Base-by-base conservation (phyloP, 106 monocot species). In the Iris macrosiphon region DNA sequence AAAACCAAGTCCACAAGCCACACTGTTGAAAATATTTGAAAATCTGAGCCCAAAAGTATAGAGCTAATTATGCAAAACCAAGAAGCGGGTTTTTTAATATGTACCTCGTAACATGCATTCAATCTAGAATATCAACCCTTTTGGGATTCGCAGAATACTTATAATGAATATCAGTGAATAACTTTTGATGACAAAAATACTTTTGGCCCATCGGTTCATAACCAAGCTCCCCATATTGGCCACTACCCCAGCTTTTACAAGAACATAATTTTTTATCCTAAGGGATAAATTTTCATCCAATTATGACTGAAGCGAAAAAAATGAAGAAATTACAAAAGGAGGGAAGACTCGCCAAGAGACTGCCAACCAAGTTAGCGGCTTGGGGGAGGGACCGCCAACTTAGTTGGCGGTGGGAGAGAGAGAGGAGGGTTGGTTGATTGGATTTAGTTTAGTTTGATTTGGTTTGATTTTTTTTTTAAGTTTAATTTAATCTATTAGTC, bases 141-240 rank as follows among this genome's bases (percentile, higher is more conserved):
- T 91, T 98, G 2, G 96, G 90, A 61, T 80, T 98, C 49, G 90
- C 83, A 28, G 96, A 98, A 16, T 86, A 87, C 63, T 91, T 98
- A 52, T 10, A 55, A 37, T 18, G 38, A 59, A 66, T 4, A n/a
- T n/a, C n/a, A n/a, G n/a, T n/a, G n/a, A n/a, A n/a, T n/a, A n/a
- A n/a, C n/a, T n/a, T n/a, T n/a, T n/a, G n/a, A n/a, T n/a, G n/a
- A n/a, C n/a, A n/a, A n/a, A n/a, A n/a, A n/a, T 73, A 91, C 96
- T 98, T 98, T 31, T 67, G 96, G 21, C 90, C 96, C 12, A 39
- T 42, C 12, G 87, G 76, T 19, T 91, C 94, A 79, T 85, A 95
- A 31, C 96, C 96, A 70, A 98, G 91, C 64, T 91, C 96, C 57
- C 96, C 91, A 68, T 83, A 55, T 38, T 65, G 77, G 51, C 83